Evolutionary conservation across 768 basidiomycete species (phyloP), one percentile per base, ranked within the genome.

Genomic region (Piloderma croceum): DNA sequence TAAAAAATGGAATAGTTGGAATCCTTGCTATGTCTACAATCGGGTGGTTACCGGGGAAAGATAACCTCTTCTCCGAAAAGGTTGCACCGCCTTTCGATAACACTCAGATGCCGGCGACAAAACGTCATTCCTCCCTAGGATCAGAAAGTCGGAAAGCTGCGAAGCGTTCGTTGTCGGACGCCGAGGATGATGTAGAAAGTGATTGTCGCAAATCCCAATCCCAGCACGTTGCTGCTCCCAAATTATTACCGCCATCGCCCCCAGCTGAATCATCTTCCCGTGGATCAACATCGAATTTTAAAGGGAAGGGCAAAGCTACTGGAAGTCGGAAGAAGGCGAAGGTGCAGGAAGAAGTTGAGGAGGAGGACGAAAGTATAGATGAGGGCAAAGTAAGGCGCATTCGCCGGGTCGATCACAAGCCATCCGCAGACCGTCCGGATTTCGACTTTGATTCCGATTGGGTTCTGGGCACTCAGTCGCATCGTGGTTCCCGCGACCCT

Each of bases 181-280:
- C 57, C 29, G 62, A 61, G n/a, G n/a, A n/a, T n/a, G n/a, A n/a
- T n/a, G n/a, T n/a, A n/a, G n/a, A n/a, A n/a, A n/a, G n/a, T n/a
- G n/a, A n/a, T n/a, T n/a, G n/a, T n/a, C n/a, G n/a, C n/a, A 36
- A 25, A 27, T 34, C 41, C 31, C 41, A 49, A n/a, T n/a, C n/a
- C n/a, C 24, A 48, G 40, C 21, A 38, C 41, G 19, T 45, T 25
- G 34, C 57, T 35, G 54, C 52, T 36, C 60, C 63, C 6, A 51
- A 57, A 20, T 70, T 84, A 35, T 56, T 85, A 38, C 81, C 82
- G 6, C 83, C 83, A 13, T 83, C 85, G 13, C 84, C 84, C n/a
- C 78, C 81, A 13, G 70, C 72, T 3, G 61, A 61, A 18, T 54
- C 61, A 25, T 45, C 55, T 18, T 45, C 46, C 34, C 50, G 46